phyloP scores from a whole-genome alignment of 768 basidiomycete genomes.

The Suillus cothurnatus region DNA sequence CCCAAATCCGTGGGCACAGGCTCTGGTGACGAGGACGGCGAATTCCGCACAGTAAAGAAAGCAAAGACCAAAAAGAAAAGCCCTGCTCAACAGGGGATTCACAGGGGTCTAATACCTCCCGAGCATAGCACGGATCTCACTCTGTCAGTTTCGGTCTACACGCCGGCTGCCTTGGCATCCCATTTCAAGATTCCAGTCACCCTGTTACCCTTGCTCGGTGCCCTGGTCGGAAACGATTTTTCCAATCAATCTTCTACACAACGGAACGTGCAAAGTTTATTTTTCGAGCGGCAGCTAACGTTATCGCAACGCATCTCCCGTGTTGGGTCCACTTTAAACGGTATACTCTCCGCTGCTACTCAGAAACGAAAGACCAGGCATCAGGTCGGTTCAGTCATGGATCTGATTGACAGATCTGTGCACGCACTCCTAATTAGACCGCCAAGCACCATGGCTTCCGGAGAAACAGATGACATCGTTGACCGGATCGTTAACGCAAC shows the following conservation, averaged over 20 bases:
- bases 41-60: slow-evolving; percentile 61
- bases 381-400: slow-evolving; percentile 69
- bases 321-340: slow-evolving; percentile 58
- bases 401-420: slow-evolving; percentile 72
- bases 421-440: slow-evolving; percentile 56
- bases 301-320: slow-evolving; percentile 66
- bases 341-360: slow-evolving; percentile 52
- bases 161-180: slow-evolving; percentile 59
- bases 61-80: slow-evolving; percentile 52
- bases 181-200: slow-evolving; percentile 69
- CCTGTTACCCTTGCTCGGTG: slow-evolving; percentile 75
- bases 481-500: slow-evolving; percentile 75
- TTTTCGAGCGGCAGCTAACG: slow-evolving; percentile 66
- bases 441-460: slow-evolving; percentile 48
- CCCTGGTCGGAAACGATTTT: slow-evolving; percentile 83
- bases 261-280: slow-evolving; percentile 57
- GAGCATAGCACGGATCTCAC: slow-evolving; percentile 42
- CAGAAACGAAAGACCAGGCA: slow-evolving; percentile 53
- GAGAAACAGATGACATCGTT: slow-evolving; percentile 66
- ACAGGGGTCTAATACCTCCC: slow-evolving; percentile 56
- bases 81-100: slow-evolving; percentile 23
- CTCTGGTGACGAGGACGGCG: slow-evolving; percentile 44
- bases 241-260: slow-evolving; percentile 52
- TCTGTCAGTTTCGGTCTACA: slow-evolving; percentile 61
- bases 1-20: slow-evolving; percentile 28